Percentiles rank a stretch among this genome's conserved stretches.
Conservation (phyloP, 352 stramenopile genomes). For the Phytopythium ostracodes region DNA sequence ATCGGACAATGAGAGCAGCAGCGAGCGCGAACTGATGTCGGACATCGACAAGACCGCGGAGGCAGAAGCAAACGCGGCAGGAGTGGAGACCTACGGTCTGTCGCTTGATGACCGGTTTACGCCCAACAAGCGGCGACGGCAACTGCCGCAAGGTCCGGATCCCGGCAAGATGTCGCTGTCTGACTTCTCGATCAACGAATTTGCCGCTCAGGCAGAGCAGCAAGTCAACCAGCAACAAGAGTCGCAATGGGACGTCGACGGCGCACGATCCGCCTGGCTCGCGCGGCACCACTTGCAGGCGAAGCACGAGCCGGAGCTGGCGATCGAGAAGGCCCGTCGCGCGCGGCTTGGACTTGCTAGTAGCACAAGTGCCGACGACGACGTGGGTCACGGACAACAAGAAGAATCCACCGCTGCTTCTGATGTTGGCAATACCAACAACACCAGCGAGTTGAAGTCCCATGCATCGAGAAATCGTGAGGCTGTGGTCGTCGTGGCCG, state of each 20-base stretch:
- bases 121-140: constrained; percentile 12
- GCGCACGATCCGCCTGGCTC: constrained; percentile 26
- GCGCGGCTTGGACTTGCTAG: constrained; percentile 17
- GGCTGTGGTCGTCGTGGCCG: not conserved
- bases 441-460: not conserved
- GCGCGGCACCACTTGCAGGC: constrained; percentile 32
- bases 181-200: constrained; percentile 32
- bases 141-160: constrained; percentile 13
- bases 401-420: not conserved
- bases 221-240: constrained; percentile 14
- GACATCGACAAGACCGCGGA: constrained; percentile 6
- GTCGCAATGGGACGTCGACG: constrained; percentile 24
- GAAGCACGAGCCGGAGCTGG: constrained; percentile 39
- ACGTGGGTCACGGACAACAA: not conserved
- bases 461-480: not conserved
- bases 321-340: constrained; percentile 35
- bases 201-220: constrained; percentile 19
- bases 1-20: constrained; percentile 11
- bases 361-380: not conserved
- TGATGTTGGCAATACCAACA: not conserved
- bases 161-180: constrained; percentile 20
- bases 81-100: constrained; percentile 11
- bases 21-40: constrained; percentile 2
- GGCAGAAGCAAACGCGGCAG: not conserved
- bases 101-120: constrained; percentile 4